Conservation (phyloP, 1,284 basidiomycete species). For the Ganoderma sinense region DNA sequence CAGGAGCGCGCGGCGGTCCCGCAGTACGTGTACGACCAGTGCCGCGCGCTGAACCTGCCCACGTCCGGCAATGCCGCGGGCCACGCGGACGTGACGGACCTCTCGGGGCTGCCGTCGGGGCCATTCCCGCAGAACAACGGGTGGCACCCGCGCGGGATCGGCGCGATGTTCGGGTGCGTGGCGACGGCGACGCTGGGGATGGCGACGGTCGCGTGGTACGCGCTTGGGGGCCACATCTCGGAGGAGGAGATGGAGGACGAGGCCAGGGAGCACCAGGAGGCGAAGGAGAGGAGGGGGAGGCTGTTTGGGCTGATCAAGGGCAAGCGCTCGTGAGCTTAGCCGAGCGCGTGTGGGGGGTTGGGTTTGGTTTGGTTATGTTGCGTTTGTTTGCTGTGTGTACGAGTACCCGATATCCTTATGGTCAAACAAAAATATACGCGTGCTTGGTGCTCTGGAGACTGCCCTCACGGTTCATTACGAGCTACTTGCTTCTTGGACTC, state of each 20-base stretch:
- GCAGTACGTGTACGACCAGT: constrained; percentile 71
- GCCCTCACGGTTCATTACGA: not conserved
- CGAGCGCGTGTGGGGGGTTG: not conserved
- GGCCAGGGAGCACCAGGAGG: constrained; percentile 59
- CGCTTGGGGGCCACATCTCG: constrained; percentile 67
- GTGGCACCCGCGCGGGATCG: constrained; percentile 85
- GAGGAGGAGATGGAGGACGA: constrained; percentile 84
- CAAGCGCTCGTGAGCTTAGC: not conserved
- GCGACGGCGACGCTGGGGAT: constrained; percentile 86
- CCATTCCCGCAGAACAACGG: constrained; percentile 77
- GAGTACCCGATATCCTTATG: not conserved
- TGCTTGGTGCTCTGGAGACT: not conserved
- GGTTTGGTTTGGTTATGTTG: not conserved
- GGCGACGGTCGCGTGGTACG: constrained; percentile 84
- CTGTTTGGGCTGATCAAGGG: constrained; percentile 42
- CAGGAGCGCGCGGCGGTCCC: constrained; percentile 62
- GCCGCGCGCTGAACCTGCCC: constrained; percentile 64
- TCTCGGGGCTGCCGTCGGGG: constrained; percentile 67
- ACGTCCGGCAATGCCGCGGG: constrained; percentile 85
- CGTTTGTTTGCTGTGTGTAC: not conserved
- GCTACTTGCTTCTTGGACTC: too few species aligned
- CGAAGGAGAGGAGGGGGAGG: constrained; percentile 54
- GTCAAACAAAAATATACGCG: not conserved
- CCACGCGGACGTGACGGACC: constrained; percentile 65
- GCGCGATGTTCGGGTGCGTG: constrained; percentile 87